Evolutionary conservation across 23 red algal species (phyloP).

Genomic region (Gracilaria gracilis): DNA sequence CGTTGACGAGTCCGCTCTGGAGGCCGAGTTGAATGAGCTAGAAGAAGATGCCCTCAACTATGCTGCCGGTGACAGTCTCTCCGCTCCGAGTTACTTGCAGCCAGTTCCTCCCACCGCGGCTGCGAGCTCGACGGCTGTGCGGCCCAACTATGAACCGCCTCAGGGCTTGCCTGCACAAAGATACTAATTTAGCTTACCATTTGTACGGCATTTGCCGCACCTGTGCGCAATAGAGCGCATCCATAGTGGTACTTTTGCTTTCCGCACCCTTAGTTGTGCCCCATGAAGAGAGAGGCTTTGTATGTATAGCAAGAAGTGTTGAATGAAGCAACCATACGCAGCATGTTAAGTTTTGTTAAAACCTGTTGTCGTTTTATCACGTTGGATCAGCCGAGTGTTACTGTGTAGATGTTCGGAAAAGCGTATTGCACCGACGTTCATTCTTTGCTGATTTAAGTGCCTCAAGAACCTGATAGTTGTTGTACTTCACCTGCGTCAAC

Average conservation of each 20-base stretch:
- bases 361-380: not conserved
- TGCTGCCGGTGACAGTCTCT: conserved; percentile 46
- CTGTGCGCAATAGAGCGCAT: not conserved
- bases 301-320: not conserved
- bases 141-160: conserved; percentile 26
- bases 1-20: conserved; percentile 69
- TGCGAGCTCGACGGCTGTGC: conserved; percentile 31
- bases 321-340: not conserved
- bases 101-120: conserved; percentile 17
- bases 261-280: not conserved
- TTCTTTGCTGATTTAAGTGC: not conserved
- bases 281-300: not conserved
- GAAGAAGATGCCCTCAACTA: conserved; percentile 77
- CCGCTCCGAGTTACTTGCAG: conserved; percentile 58
- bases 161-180: conserved; percentile 18
- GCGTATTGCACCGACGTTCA: not conserved
- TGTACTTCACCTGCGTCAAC: not conserved
- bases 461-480: no score
- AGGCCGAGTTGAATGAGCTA: conserved; percentile 81
- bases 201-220: not conserved
- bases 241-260: not conserved
- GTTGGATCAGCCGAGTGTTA: not conserved
- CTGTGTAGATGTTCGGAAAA: not conserved
- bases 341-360: not conserved
- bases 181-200: conserved; percentile 19